Evolutionary conservation across 805 yeast genomes (phyloP), one percentile per base, ranked within the genome.

Genomic region (Zygosaccharomyces kombuchaensis): DNA sequence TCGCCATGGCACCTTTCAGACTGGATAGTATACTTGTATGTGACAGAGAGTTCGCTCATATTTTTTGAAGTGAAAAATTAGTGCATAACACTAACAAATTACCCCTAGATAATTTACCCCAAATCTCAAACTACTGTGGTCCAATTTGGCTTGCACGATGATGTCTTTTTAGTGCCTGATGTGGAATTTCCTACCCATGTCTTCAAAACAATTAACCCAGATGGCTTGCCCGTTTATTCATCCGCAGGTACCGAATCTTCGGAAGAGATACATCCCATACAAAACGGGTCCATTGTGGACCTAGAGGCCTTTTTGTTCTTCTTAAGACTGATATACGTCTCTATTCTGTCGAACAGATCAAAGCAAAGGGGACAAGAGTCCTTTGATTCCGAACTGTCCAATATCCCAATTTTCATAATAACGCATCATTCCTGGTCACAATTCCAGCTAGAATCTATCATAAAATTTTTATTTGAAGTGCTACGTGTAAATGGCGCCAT

Each of bases 171-270:
- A 7, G 87, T 93, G 1, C 95, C 97, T 1, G 77, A 81, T 21
- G 77, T 76, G 52, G 78, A 79, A 46, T 71, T 89, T 23, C 95
- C 96, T n/a, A 81, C 96, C 0, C 72, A 72, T 31, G 95, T 91
- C 7, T 85, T 78, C 62, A 70, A 68, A 42, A 72, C 74, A 51
- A 45, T 44, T 5, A 45, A 44, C n/a, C 59, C 69, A 9, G 57
- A 62, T 9, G 59, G 63, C 23, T 45, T 66, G 58, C 51, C 63
- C 52, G 56, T 69, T 51, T 64, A 58, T 25, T 50, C 50, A 55
- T 66, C 69, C 19, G 48, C 51, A 16, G 52, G 46, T 25, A 63
- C 49, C 4, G 74, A 63, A 26, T 72, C 70, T 23, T 57, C 67
- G 5, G 50, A 43, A 34, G 47, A 44, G 14, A 70, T 90, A 7